Conservation (phyloP, 768 basidiomycete genomes). For the Dioszegia crocea region DNA sequence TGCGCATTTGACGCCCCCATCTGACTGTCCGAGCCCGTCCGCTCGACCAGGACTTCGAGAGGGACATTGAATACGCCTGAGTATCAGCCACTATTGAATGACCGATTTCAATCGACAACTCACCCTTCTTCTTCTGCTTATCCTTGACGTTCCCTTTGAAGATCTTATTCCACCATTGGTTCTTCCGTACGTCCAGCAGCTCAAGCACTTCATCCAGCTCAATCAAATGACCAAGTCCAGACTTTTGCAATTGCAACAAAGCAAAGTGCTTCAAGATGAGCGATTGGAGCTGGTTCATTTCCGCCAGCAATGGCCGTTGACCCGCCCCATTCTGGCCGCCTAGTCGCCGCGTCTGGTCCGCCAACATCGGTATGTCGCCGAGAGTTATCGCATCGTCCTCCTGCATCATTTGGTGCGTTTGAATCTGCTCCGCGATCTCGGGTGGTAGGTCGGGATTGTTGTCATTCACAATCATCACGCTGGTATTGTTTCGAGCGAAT, state of each 20-base stretch:
- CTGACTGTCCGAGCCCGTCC: slow-evolving; percentile 91
- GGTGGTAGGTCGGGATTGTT: slow-evolving; percentile 44
- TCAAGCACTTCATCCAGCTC: slow-evolving; percentile 92
- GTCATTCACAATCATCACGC: slow-evolving; percentile 84
- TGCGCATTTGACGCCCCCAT: slow-evolving; percentile 77
- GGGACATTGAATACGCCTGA: slow-evolving; percentile 89
- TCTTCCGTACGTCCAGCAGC: slow-evolving; percentile 86
- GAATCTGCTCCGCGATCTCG: slow-evolving; percentile 49
- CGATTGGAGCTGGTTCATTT: slow-evolving; percentile 75
- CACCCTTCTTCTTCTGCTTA: slow-evolving; percentile 61
- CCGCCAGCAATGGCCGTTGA: slow-evolving; percentile 69
- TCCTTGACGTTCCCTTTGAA: slow-evolving; percentile 89
- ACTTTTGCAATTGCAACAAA: slow-evolving; percentile 70
- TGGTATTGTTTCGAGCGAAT: slow-evolving; percentile 73
- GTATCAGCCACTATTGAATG: not conserved
- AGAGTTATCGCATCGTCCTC: slow-evolving; percentile 83
- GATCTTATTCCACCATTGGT: slow-evolving; percentile 90
- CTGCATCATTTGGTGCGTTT: slow-evolving; percentile 18
- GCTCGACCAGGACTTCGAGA: slow-evolving; percentile 84
- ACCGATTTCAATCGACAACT: slow-evolving; percentile 46
- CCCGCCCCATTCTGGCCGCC: slow-evolving; percentile 53
- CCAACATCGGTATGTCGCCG: slow-evolving; percentile 87
- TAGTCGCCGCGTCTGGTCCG: slow-evolving; percentile 68
- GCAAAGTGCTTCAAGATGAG: slow-evolving; percentile 90
- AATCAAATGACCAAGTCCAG: slow-evolving; percentile 61